A percentile compares a stretch with the other conserved stretches of the same genome.
Conservation (phyloP, 371 early-diverging fungal genomes). For the Funneliformis caledonium region DNA sequence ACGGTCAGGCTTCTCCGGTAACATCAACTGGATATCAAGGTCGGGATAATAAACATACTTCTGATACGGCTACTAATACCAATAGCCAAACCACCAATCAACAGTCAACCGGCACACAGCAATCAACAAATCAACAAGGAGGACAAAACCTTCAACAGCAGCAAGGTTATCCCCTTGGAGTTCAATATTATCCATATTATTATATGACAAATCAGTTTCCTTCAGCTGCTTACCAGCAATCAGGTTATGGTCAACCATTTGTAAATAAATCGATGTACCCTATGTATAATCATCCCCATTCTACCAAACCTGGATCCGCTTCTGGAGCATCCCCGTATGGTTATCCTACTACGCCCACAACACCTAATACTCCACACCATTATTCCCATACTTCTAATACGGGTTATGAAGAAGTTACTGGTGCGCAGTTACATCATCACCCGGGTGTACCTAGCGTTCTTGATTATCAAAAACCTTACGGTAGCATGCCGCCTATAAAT, state of each 20-base stretch:
- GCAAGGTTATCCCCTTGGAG: slow-evolving; percentile 51
- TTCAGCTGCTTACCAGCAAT: slow-evolving; percentile 64
- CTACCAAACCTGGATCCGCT: slow-evolving; percentile 41
- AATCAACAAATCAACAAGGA: slow-evolving; percentile 26
- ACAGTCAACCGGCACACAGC: slow-evolving; percentile 20
- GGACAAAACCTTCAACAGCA: slow-evolving; percentile 44
- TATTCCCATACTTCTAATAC: slow-evolving; percentile 45
- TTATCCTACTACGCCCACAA: slow-evolving; percentile 46
- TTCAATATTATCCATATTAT: slow-evolving; percentile 78
- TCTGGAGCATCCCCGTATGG: slow-evolving; percentile 47
- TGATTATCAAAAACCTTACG: slow-evolving; percentile 50
- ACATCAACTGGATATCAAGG: slow-evolving; percentile 18
- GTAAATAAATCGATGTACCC: slow-evolving; percentile 87
- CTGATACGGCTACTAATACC: slow-evolving; percentile 13
- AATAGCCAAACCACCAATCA: slow-evolving; percentile 18
- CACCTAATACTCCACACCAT: slow-evolving; percentile 49
- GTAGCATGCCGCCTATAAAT: slow-evolving; percentile 48
- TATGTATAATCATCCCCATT: slow-evolving; percentile 59
- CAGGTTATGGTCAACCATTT: slow-evolving; percentile 83
- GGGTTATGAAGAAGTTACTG: slow-evolving; percentile 57
- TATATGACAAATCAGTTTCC: slow-evolving; percentile 77
- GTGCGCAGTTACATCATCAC: slow-evolving; percentile 44
- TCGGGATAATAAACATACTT: slow-evolving; percentile 26
- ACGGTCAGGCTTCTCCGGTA: slow-evolving; percentile 34
- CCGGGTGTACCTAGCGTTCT: slow-evolving; percentile 41